Evolutionary conservation across 805 yeast species (phyloP), one percentile per base, ranked within the genome.

Genomic region (Kodamaea nitidulidarum): DNA sequence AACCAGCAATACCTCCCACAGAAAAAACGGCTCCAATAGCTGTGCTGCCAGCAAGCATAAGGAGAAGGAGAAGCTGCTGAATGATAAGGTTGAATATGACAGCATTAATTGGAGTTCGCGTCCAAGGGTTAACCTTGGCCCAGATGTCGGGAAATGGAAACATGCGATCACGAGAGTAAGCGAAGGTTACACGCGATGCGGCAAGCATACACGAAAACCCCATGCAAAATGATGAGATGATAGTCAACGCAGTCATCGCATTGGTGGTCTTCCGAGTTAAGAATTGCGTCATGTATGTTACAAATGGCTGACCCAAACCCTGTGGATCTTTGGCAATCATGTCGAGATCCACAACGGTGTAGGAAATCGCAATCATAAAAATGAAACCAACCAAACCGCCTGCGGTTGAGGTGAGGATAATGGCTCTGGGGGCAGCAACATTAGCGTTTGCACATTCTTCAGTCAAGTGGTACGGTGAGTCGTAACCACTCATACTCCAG

Each of bases 401-500:
- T 34, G 70, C 58, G 9, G 69, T 51, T 7, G 80, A 67, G 12
- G 84, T 78, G 57, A 78, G 57, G 15, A 78, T 76, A 48, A 81
- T 80, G 20, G 85, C 84, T 43, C 71, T 68, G n/a, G 88, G 87
- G 7, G 81, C 78, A 4, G 84, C 84, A 10, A 65, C 59, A 25
- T 75, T 63, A 5, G 86, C 84, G 52, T 81, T 80, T 36, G 79
- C 61, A 48, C 82, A 76, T 51, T 82, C 88, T 60, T 81, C 90
- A n/a, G 84, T 71, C 44, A 82, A 63, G 51, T 83, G 88, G 65
- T 81, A 82, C 0, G 88, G 84, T 15, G 84, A 77, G 54, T 82
- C 88, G 52, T 79, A 83, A 16, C 87, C 88, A 32, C 82, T 73
- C 86, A 82, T 80, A 27, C 82, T 76, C 83, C 83, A 78, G 42